Evolutionary conservation across 495 filamentous ascomycete genomes (phyloP).

Genomic region (Tuber aestivum): DNA sequence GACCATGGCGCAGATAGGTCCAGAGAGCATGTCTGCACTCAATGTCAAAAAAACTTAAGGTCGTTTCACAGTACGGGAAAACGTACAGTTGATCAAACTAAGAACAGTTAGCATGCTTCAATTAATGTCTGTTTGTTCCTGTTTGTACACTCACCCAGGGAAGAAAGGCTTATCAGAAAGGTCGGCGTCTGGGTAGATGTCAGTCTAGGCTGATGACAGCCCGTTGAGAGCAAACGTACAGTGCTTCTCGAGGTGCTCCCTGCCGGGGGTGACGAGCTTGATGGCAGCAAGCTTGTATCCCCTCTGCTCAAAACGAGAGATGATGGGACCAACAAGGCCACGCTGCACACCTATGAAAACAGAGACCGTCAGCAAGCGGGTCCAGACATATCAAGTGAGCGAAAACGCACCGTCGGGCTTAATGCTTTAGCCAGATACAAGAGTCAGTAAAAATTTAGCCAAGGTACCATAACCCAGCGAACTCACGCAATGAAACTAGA

Average conservation of each 20-base stretch:
- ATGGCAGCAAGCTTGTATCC: slow-evolving; percentile 97
- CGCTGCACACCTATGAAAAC: slow-evolving; percentile 75
- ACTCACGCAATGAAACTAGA: slow-evolving; percentile 41
- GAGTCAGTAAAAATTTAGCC: slow-evolving; percentile 12
- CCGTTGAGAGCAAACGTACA: slow-evolving; percentile 48
- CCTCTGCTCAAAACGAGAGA: slow-evolving; percentile 91
- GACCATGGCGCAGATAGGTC: slow-evolving; percentile 96
- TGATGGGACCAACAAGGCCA: slow-evolving; percentile 93
- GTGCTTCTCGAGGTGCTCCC: slow-evolving; percentile 95
- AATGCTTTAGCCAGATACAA: slow-evolving; percentile 22
- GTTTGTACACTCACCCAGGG: slow-evolving; percentile 53
- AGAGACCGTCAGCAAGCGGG: slow-evolving; percentile 9
- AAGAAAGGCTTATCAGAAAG: slow-evolving; percentile 94
- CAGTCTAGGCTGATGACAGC: neutral
- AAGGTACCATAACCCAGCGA: neutral
- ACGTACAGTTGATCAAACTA: slow-evolving; percentile 55
- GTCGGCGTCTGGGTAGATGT: slow-evolving; percentile 63
- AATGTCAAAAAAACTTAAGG: slow-evolving; percentile 35
- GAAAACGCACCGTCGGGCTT: slow-evolving; percentile 38
- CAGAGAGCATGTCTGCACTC: slow-evolving; percentile 81
- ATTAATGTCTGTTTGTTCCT: neutral
- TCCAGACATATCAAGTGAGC: neutral
- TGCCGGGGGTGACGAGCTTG: slow-evolving; percentile 81
- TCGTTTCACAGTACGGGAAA: neutral
- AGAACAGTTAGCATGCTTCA: slow-evolving; percentile 49